Conservation (phyloP, 179 eudicot genomes). For the Actinidia arguta region DNA sequence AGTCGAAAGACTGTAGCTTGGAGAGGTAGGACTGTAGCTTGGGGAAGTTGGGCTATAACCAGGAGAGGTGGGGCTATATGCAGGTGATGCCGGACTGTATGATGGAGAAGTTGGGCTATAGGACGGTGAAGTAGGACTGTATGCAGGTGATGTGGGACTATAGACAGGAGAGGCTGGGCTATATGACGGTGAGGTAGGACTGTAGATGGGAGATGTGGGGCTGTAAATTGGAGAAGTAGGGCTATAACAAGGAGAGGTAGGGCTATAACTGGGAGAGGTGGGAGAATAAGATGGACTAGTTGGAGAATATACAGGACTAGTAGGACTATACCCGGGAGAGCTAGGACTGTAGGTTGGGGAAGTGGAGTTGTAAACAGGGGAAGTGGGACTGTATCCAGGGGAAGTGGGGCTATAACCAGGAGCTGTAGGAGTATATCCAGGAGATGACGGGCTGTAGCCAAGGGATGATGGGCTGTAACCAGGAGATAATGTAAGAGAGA, state of each 20-base stretch:
- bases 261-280: constrained; percentile 38
- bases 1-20: constrained; percentile 66
- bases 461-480: constrained; percentile 26
- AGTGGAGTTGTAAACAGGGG: neutral
- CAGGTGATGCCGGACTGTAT: constrained; percentile 85
- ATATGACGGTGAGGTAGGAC: constrained; percentile 89
- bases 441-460: constrained; percentile 78
- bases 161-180: constrained; percentile 93
- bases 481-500: constrained; percentile 58
- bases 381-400: neutral
- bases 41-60: constrained; percentile 88
- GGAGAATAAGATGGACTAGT: neutral
- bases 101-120: constrained; percentile 88
- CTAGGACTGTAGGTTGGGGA: constrained; percentile 54
- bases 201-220: constrained; percentile 82
- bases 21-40: constrained; percentile 83
- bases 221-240: constrained; percentile 92
- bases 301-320: neutral
- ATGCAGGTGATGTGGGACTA: constrained; percentile 90
- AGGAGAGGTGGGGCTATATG: constrained; percentile 88
- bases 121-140: constrained; percentile 87
- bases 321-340: no score
- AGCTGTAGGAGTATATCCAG: constrained; percentile 80
- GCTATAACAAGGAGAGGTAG: constrained; percentile 82
- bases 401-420: constrained; percentile 91